phyloP scores from a whole-genome alignment of 139 green algal species.

The Picochlorum sp. region DNA sequence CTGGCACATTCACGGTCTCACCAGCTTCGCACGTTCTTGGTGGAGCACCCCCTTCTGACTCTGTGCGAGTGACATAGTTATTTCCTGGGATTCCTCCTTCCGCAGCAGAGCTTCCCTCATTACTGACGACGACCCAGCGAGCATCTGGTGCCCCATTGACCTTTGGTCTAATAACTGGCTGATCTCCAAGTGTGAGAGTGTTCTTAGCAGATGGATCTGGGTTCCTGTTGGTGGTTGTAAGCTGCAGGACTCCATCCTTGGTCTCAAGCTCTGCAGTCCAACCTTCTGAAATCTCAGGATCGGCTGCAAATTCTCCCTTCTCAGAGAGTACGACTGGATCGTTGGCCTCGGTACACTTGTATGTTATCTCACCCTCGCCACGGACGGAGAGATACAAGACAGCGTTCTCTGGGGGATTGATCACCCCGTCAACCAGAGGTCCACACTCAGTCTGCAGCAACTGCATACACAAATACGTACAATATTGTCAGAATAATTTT shows the following conservation, averaged over 20 bases:
- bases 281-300: not conserved
- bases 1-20: not conserved
- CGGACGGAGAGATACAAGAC: not conserved
- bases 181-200: not conserved
- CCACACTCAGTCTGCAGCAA: not conserved
- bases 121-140: conserved; percentile 5
- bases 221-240: not conserved
- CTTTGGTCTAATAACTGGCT: not conserved
- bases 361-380: not conserved
- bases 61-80: conserved; percentile 6
- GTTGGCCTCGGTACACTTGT: not conserved
- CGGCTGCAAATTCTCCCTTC: not conserved
- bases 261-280: not conserved
- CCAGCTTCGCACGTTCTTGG: conserved; percentile 3
- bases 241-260: not conserved
- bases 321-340: not conserved
- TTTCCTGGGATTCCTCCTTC: not conserved
- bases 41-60: not conserved
- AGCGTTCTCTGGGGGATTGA: not conserved
- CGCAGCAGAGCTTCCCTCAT: not conserved
- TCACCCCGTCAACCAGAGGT: not conserved
- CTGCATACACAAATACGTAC: not conserved
- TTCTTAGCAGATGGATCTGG: not conserved
- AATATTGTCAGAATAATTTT: no score
- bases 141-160: not conserved